These are phyloP conservation scores for Leishmania tropica DNA, from an alignment of 208 protist genomes.

Conservation along the genomic window DNA sequence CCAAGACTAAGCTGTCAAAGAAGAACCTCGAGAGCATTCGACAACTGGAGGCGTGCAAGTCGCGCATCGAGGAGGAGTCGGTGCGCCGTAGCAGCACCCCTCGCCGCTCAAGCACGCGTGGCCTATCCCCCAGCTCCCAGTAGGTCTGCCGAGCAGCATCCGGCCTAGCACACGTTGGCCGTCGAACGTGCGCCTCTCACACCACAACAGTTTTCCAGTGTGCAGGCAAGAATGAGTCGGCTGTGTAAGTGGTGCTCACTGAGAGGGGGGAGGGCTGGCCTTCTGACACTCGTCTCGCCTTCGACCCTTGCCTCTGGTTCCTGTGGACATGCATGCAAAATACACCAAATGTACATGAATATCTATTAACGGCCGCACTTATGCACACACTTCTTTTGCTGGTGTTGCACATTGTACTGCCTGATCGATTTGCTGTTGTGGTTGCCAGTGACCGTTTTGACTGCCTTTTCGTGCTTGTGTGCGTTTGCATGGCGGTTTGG, in stretches of 20 bases:
- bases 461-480: background rate
- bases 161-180: background rate
- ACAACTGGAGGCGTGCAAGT: slow-evolving; percentile 62
- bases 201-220: background rate
- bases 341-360: background rate
- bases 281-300: background rate
- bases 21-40: slow-evolving; percentile 70
- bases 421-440: background rate
- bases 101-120: slow-evolving; percentile 30
- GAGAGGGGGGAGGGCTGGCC: background rate
- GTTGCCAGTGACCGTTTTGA: background rate
- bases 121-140: slow-evolving; percentile 23
- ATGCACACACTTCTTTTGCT: background rate
- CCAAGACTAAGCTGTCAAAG: slow-evolving; percentile 63
- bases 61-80: slow-evolving; percentile 51
- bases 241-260: background rate
- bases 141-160: background rate
- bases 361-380: background rate
- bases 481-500: background rate
- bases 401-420: too few species aligned
- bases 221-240: background rate
- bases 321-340: background rate
- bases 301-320: too few species aligned
- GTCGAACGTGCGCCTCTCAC: background rate
- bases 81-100: slow-evolving; percentile 45